Percentiles rank a stretch among this genome's conserved stretches.
phyloP scores from a whole-genome alignment of 1,284 basidiomycete species.

The Inonotus hispidus region DNA sequence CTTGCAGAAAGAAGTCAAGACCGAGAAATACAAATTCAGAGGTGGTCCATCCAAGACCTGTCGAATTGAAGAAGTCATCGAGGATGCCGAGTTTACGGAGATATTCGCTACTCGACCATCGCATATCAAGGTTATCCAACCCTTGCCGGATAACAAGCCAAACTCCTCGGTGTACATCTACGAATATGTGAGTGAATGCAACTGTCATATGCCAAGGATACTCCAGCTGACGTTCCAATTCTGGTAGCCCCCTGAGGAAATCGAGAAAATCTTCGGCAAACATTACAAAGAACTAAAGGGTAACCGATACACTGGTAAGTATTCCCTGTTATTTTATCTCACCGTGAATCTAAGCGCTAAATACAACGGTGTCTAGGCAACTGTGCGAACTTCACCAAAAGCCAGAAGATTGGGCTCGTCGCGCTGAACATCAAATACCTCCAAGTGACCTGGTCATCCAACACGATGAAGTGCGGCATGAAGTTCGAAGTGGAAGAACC shows the following conservation, averaged over 20 bases:
- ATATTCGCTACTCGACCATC: conserved; percentile 32
- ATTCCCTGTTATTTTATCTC: conserved; percentile 13
- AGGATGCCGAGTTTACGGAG: conserved; percentile 31
- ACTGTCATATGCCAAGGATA: background rate
- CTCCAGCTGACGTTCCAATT: background rate
- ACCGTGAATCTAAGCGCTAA: conserved; percentile 10
- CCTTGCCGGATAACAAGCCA: conserved; percentile 33
- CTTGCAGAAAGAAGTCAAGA: conserved; percentile 39
- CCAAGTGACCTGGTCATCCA: conserved; percentile 38
- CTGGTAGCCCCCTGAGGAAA: conserved; percentile 22
- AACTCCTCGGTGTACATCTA: conserved; percentile 35
- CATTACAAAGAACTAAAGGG: conserved; percentile 35
- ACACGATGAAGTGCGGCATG: conserved; percentile 36
- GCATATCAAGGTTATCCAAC: conserved; percentile 29
- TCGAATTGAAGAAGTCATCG: conserved; percentile 35
- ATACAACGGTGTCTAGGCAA: conserved; percentile 26
- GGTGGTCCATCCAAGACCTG: conserved; percentile 30
- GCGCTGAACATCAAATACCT: conserved; percentile 30
- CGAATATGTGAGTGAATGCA: conserved; percentile 27
- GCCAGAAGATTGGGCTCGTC: conserved; percentile 30
- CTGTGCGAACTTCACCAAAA: conserved; percentile 29
- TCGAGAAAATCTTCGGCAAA: conserved; percentile 31
- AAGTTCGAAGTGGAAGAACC: conserved; percentile 35
- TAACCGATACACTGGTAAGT: conserved; percentile 28
- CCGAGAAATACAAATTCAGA: conserved; percentile 37